A percentile compares a stretch with the other conserved stretches of the same genome.
These are phyloP conservation scores for Candida pini DNA, from an alignment of 805 yeast genomes.

Conservation along the genomic window DNA sequence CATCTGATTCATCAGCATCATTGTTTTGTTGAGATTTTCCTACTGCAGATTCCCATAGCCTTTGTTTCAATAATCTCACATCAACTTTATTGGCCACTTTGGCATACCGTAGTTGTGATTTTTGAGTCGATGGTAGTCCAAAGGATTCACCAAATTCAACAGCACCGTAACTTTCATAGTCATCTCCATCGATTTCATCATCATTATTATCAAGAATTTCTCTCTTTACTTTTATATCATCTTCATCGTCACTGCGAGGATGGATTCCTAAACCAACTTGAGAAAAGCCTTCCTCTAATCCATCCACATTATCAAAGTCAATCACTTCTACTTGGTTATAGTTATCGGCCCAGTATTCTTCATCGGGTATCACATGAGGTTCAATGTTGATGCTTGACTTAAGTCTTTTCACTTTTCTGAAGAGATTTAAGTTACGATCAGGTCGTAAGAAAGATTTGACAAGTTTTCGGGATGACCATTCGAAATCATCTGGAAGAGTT, in stretches of 20 bases:
- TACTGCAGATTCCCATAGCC: slow-evolving; percentile 57
- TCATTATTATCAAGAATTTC: slow-evolving; percentile 24
- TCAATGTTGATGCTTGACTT: not conserved
- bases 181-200: slow-evolving; percentile 34
- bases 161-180: slow-evolving; percentile 24
- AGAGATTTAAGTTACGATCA: slow-evolving; percentile 13
- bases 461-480: slow-evolving; percentile 63
- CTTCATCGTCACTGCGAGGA: slow-evolving; percentile 25
- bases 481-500: slow-evolving; percentile 34
- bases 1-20: not conserved
- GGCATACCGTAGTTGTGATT: slow-evolving; percentile 57
- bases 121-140: too few relatives aligned
- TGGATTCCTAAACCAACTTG: slow-evolving; percentile 5
- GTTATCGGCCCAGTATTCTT: slow-evolving; percentile 66
- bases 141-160: too few relatives aligned
- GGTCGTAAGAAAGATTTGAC: slow-evolving; percentile 70
- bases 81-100: slow-evolving; percentile 76
- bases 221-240: too few relatives aligned
- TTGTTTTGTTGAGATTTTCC: not conserved
- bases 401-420: slow-evolving; percentile 11
- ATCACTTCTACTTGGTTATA: slow-evolving; percentile 33
- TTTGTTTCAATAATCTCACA: slow-evolving; percentile 64
- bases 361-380: slow-evolving; percentile 45
- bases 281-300: slow-evolving; percentile 3
- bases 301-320: slow-evolving; percentile 26